These are phyloP conservation scores for Aspergillus flavus DNA, from an alignment of 2,329 filamentous ascomycete genomes.

Conservation along the genomic window DNA sequence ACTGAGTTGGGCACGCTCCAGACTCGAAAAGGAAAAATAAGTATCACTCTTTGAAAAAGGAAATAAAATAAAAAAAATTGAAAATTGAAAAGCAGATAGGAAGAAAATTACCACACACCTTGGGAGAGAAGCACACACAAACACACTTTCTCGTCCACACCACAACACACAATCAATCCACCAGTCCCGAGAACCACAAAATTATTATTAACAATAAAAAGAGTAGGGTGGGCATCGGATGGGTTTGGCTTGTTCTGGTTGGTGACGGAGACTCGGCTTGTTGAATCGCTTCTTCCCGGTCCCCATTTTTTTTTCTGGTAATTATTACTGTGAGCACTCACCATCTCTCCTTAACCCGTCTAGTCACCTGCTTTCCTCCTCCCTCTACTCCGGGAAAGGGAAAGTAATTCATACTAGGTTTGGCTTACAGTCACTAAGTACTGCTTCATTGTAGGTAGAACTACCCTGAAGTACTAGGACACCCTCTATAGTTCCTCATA, in stretches of 20 bases:
- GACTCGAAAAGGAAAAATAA: not conserved
- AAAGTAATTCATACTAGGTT: not conserved
- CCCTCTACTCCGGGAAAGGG: not conserved
- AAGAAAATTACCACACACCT: not conserved
- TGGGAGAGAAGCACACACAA: not conserved
- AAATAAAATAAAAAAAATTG: not conserved
- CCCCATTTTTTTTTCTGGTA: conserved; percentile 13
- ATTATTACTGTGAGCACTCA: not conserved
- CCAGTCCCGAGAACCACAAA: not conserved
- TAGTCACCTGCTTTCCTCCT: not conserved
- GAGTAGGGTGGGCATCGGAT: conserved; percentile 17
- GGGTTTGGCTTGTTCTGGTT: conserved; percentile 19
- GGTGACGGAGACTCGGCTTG: conserved; percentile 9
- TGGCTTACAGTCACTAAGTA: not conserved
- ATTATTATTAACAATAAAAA: conserved; percentile 2
- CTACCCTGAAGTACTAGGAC: not conserved
- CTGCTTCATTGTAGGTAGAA: not conserved
- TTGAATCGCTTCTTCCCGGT: conserved; percentile 23
- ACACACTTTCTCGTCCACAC: conserved; percentile 1
- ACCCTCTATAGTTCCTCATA: not conserved
- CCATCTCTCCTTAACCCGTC: not conserved
- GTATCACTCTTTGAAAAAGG: not conserved
- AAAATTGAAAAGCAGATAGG: not conserved
- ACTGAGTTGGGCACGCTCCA: not conserved
- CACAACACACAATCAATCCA: conserved; percentile 2